Base-by-base conservation (phyloP, 805 yeast species). In the Candida arabinofermentans region DNA sequence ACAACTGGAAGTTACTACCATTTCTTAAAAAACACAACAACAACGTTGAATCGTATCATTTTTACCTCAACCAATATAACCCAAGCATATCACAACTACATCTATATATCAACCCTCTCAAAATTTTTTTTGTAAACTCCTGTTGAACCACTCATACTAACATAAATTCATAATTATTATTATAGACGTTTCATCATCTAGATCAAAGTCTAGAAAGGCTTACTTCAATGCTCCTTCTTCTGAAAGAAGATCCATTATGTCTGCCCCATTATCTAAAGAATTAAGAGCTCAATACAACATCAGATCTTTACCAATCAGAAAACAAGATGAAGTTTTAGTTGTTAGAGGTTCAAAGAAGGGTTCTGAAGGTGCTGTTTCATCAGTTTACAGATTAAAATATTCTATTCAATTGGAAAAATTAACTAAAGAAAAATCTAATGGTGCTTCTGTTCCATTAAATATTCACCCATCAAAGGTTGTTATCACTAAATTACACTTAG, bases 191-290 rank as follows among this genome's bases (percentile, higher is more conserved):
- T 89, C 99, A 67, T 83, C 95, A 72, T 90, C 96, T 71, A 93
- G 99, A 82, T 86, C 95, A 75, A 93, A 93, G 85, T 81, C 97
- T 74, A 90, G 99, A 86, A 93, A 93, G 87, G 98, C 98, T 74
- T 86, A 93, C 85, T 93, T 93, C 91, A 79, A 78, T 66, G 95
- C 99, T 62, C 95, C 98, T 67, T 91, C 99, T 58, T 84, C 91
- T 61, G 87, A 77, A 68, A 87, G 97, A 79, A 87, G 98, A 79
- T 77, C 74, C 61, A 77, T 93, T 72, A 78, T 93, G 83, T 86
- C 97, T 66, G 98, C 99, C 71, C 97, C 98, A 67, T 83, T 93
- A 69, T 91, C 98, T 65, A 93, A 93, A 83, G 99, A 93, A 80
- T 86, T 93, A 75, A 85, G 95, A 73, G 95, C 84, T 73, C 83